Evolutionary conservation across 139 green algal genomes (phyloP), one percentile per base, ranked within the genome.

Genomic region (Chlamydomonas eustigma): DNA sequence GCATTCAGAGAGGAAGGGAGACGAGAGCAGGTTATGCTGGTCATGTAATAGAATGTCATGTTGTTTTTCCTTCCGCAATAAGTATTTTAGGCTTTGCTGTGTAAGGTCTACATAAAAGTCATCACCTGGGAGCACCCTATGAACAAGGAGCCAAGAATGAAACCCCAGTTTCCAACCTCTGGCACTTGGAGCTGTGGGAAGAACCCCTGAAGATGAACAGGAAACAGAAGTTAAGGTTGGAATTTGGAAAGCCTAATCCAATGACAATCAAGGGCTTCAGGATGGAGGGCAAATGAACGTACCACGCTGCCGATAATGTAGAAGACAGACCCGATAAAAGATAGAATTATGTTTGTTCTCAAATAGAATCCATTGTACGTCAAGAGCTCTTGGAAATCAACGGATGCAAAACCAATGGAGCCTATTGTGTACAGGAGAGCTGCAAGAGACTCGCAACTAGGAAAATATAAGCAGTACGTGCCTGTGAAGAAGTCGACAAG

Each of bases 281-380:
- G 33, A 33, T 2, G 6, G 30, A 25, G 22, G 5, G 33, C 65
- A 63, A n/a, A 24, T 3, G 28, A 28, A 36, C 78, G 73, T 31
- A 80, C 79, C 52, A 76, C 79, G 18, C 50, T 76, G 36, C 79
- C 79, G 3, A 81, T 33, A 30, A 84, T 63, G 37, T 84, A 84
- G 3, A 84, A 37, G 1, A 35, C n/a, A 36, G 35, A 71, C 3
- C 79, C 78, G 1, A 73, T 37, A 1, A 77, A 32, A 0, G 52
- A 75, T 35, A 79, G 37, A 35, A 35, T 39, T n/a, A 83, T 83
- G 73, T 83, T 83, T 50, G 39, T 37, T 0, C 73, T 50, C 31
- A 83, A 51, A 4, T 70, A 31, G 28, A 71, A 34, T 1, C 28
- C 8, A 24, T 73, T 65, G 44, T 79, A 83, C 1, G 78, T 83